Percentiles rank a stretch among this genome's conserved stretches.
Conservation (phyloP, 352 stramenopile species). For the Globisporangium parvum region DNA sequence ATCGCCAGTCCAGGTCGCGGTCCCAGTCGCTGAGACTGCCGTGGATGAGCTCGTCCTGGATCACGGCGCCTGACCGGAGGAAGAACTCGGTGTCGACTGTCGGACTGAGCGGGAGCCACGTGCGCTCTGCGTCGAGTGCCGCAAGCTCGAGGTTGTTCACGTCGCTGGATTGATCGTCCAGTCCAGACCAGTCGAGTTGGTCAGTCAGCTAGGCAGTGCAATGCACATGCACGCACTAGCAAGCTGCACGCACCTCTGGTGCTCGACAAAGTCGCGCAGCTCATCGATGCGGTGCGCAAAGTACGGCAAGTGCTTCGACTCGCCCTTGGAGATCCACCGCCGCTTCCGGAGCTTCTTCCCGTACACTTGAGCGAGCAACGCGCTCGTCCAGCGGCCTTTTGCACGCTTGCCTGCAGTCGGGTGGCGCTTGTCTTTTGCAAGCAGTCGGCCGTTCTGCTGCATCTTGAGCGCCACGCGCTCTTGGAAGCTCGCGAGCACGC, state of each 20-base stretch:
- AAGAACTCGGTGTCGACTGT: conserved; percentile 8
- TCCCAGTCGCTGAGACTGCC: conserved; percentile 10
- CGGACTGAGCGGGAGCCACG: conserved; percentile 8
- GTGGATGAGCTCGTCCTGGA: conserved; percentile 13
- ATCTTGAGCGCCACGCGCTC: conserved; percentile 66
- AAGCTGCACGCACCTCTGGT: conserved; percentile 30
- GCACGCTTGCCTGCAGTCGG: background rate
- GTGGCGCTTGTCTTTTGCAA: conserved; percentile 9
- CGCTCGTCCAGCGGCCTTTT: conserved; percentile 34
- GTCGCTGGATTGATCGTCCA: conserved; percentile 2
- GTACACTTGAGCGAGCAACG: conserved; percentile 50
- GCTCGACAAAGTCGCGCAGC: conserved; percentile 46
- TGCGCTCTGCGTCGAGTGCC: background rate
- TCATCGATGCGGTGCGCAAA: conserved; percentile 62
- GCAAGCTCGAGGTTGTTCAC: conserved; percentile 12
- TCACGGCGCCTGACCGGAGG: conserved; percentile 3
- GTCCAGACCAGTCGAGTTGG: background rate
- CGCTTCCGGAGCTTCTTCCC: conserved; percentile 51
- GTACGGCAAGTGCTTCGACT: conserved; percentile 54
- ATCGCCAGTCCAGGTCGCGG: conserved; percentile 2
- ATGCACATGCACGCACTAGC: too few relatives aligned
- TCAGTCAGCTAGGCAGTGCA: too few relatives aligned
- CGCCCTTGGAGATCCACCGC: conserved; percentile 46
- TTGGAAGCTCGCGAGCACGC: conserved; percentile 40
- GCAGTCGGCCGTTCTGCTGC: conserved; percentile 24